These are phyloP conservation scores for Bothriochloa decipiens DNA, from an alignment of 176 grass and related monocot species.

Conservation along the genomic window DNA sequence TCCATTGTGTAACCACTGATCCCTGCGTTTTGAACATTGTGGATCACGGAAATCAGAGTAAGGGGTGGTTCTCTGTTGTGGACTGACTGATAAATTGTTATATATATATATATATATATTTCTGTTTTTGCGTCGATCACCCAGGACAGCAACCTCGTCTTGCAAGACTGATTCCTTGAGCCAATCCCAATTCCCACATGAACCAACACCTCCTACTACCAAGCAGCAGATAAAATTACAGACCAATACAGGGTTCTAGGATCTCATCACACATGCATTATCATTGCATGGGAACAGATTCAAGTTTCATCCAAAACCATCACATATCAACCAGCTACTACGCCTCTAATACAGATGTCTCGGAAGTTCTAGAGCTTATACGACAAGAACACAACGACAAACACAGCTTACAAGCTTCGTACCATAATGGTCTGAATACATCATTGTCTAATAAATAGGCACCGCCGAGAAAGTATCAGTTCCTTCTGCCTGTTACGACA, in stretches of 20 bases:
- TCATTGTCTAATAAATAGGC: conserved; percentile 15
- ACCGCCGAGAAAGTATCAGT: conserved; percentile 1
- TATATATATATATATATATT: no score
- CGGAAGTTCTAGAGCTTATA: conserved; percentile 9
- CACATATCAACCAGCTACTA: background rate
- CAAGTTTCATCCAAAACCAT: background rate
- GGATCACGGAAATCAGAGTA: background rate
- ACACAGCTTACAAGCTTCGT: background rate
- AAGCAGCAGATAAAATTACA: background rate
- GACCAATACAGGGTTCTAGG: background rate
- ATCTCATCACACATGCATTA: background rate
- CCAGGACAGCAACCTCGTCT: background rate
- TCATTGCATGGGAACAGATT: background rate
- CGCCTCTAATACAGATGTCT: conserved; percentile 17
- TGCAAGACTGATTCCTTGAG: background rate
- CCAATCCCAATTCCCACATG: background rate
- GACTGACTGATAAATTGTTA: background rate
- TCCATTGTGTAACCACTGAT: background rate
- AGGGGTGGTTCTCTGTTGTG: background rate
- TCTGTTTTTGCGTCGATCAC: background rate
- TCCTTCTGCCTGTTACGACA: background rate
- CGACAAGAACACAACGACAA: conserved; percentile 12
- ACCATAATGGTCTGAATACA: conserved; percentile 31
- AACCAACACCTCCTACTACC: background rate
- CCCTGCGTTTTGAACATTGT: background rate